Base-by-base conservation (phyloP, 169 alveolate genomes). In the Ichthyophthirius multifiliis region DNA sequence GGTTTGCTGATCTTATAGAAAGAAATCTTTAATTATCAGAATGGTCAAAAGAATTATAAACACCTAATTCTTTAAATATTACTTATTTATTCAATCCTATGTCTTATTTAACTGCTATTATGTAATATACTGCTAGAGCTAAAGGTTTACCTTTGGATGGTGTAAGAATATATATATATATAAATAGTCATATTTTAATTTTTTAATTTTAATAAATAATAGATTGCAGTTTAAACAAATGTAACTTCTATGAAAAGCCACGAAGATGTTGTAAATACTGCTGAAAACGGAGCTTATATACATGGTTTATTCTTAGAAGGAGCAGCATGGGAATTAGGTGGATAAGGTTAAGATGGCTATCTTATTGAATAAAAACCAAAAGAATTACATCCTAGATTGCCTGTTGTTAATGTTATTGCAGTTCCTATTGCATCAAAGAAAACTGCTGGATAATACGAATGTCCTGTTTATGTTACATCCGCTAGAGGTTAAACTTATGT, bases 71-170 rank as follows among this genome's bases (percentile, higher is more conserved):
- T 1, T 86, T 93, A 64, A 88, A 95, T 89, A 87, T 90, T 27
- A 84, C 98, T 5, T 98, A 97, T 55, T 94, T 97, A 47, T 97
- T 97, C 92, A 97, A 97, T 83, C 99, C 99, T 39, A 97, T 96
- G 98, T 95, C 98, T 16, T 97, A 96, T 84, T 85, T 97, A 48
- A 97, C 99, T 6, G 98, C 99, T 35, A 96, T 97, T 75, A 96
- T 92, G 96, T 98, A 97, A 88, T 94, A 88, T 63, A 95, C 98
- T 46, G 98, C 99, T 46, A 94, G 99, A 87, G 92, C 87, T 62
- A 80, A 94, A 75, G 88, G 89, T 16, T 88, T 95, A 37, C 98
- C 99, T 35, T 94, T 97, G 12, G 99, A 97, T 85, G 94, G 92
- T 78, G 94, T 96, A 96, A 91, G 92, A 76, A 78, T 93, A 35